Base-by-base conservation (phyloP, 139 green algal genomes). In the Picochlorum sp. region DNA sequence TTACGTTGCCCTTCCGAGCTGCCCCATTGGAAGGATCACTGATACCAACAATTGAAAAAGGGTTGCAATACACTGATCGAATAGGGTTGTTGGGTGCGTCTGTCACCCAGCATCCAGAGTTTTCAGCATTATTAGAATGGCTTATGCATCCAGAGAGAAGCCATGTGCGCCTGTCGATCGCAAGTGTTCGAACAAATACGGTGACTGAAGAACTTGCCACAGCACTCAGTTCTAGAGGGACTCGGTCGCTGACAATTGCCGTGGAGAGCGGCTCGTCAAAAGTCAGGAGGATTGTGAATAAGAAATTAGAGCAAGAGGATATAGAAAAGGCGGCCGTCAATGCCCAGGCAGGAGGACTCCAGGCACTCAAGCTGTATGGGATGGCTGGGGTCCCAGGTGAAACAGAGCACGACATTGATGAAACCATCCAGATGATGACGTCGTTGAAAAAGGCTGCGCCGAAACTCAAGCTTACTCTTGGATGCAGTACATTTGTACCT, bases 331-430 rank as follows among this genome's bases (percentile, higher is more conserved):
- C 37, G 1, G 61, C 61, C 11, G 49, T 67, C 8, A 13, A 38
- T n/a, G 61, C 61, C 23, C 73, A 83, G 62, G 60, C 71, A 30
- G 77, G 74, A 4, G 77, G 77, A 5, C 60, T 83, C 49, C 52
- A 81, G 30, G 63, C 38, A 4, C 45, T 83, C 23, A 83, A 83
- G 68, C 65, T 83, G 38, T 83, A 83, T 30, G 74, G 69, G 18
- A 83, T 83, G 77, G 77, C 82, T 20, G 77, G 77, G 2, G 56
- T 83, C 38, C 77, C 77, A n/a, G 76, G 77, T 14, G 77, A 83
- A 68, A 44, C 59, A 31, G 68, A 75, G 20, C 62, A 70, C 18
- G 67, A 60, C 30, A 69, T 83, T 26, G 69, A 81, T 15, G 55
- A 54, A 26, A 83, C 77, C 3, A 72, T 82, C 11, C 60, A 62